Evolutionary conservation across 208 protist genomes (phyloP), one percentile per base, ranked within the genome.

Genomic region (Crithidia mellificae): DNA sequence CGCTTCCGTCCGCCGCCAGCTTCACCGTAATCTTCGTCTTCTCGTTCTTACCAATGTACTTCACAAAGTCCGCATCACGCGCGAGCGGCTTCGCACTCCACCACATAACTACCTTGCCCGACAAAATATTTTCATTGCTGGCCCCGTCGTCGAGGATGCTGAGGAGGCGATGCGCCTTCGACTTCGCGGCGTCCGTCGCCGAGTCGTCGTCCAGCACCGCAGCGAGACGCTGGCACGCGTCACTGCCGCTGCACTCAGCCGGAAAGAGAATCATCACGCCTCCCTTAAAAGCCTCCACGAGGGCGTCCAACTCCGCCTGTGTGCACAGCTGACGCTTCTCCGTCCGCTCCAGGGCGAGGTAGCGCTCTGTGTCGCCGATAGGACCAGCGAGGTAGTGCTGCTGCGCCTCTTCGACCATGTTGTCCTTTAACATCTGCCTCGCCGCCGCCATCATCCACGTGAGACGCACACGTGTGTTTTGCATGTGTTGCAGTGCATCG

Each of bases 1-100:
- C 68, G 6, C 72, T 76, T 32, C 90, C 91, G 25, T 92, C 80
- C 4, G 80, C 53, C 17, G 80, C 78, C 32, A 98, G 67, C 77
- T 98, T 98, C 65, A 95, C 90, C 44, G 91, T 94, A 50, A 98
- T 87, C 70, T 95, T 96, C 20, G 91, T 98, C 75, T 97, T 97
- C 24, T 98, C 94, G 70, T 98, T 98, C 63, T 91, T 96, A 22
- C 93, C 93, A 46, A 93, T 68, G 47, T 96, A 96, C 65, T 95
- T 95, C 61, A 72, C 58, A 17, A 97, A 81, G 51, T 93, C 83
- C 5, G 81, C 74, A 30, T 77, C 74, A 14, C 82, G 84, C 43
- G 89, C 83, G 39, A 97, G 81, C 51, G 88, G 88, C 75, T 94
- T 95, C 0, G 73, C 85, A 61, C 89, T 93, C 89, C 90, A 97